Evolutionary conservation across 2,329 filamentous ascomycete species (phyloP).

Genomic region (Aspergillus chevalieri): DNA sequence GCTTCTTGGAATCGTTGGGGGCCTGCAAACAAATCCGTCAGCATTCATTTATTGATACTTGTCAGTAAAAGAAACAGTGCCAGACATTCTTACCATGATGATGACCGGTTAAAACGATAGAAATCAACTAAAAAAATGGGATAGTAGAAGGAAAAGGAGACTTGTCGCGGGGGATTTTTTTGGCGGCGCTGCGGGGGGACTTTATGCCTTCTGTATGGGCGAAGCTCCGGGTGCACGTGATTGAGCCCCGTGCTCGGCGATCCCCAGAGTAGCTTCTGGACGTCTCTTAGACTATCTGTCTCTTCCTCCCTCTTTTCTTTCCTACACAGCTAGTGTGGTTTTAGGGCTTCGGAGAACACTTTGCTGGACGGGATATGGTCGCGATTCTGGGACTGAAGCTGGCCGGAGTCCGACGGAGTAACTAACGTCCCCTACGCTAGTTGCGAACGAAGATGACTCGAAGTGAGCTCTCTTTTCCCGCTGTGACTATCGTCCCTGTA

Average conservation of each 20-base stretch:
- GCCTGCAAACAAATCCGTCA: slow-evolving; percentile 21
- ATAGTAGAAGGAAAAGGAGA: slow-evolving; percentile 3
- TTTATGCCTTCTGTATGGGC: not conserved
- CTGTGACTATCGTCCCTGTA: slow-evolving; percentile 20
- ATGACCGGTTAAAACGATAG: not conserved
- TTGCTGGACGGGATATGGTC: slow-evolving; percentile 13
- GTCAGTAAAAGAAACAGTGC: not conserved
- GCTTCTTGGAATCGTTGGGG: slow-evolving; percentile 60
- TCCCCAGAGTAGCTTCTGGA: not conserved
- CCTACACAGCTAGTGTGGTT: not conserved
- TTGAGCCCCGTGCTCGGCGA: not conserved
- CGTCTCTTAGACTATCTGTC: slow-evolving; percentile 1
- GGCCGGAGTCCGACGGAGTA: slow-evolving; percentile 18
- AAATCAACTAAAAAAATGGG: not conserved
- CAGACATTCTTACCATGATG: slow-evolving; percentile 17
- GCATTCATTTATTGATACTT: not conserved
- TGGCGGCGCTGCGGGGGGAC: slow-evolving; percentile 9
- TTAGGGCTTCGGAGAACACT: not conserved
- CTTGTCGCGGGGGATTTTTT: slow-evolving; percentile 8
- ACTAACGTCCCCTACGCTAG: slow-evolving; percentile 2
- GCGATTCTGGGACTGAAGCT: slow-evolving; percentile 12
- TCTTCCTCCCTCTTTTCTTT: slow-evolving; percentile 2
- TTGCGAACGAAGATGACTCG: slow-evolving; percentile 31
- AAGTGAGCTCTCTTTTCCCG: slow-evolving; percentile 26
- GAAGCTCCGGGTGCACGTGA: not conserved